Evolutionary conservation across 192 early-diverging fungal genomes (phyloP).

Genomic region (Linnemannia hyalina): DNA sequence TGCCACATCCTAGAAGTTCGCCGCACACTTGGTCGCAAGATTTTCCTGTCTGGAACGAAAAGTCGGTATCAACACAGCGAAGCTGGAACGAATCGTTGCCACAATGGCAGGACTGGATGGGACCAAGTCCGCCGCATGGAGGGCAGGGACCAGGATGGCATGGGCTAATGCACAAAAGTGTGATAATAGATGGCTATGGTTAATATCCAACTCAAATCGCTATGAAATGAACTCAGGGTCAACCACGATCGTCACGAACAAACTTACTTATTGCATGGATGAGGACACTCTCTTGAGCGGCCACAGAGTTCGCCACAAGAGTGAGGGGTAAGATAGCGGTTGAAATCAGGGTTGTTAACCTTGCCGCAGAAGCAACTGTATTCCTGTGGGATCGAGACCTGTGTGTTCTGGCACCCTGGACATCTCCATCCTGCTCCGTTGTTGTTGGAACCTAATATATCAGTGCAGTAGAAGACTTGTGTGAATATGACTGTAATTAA

Average conservation of each 20-base stretch:
- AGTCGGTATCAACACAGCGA: slow-evolving; percentile 82
- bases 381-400: slow-evolving; percentile 73
- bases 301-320: slow-evolving; percentile 88
- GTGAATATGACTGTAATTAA: background rate
- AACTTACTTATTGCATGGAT: slow-evolving; percentile 78
- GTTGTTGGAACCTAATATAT: slow-evolving; percentile 47
- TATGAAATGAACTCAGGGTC: background rate
- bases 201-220: background rate
- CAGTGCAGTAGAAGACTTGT: background rate
- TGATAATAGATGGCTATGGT: background rate
- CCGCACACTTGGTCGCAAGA: slow-evolving; percentile 82
- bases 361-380: slow-evolving; percentile 93
- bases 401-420: slow-evolving; percentile 89
- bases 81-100: slow-evolving; percentile 75
- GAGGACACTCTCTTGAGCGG: slow-evolving; percentile 74
- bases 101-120: slow-evolving; percentile 86
- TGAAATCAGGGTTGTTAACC: slow-evolving; percentile 73
- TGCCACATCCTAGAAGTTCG: slow-evolving; percentile 77
- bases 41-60: slow-evolving; percentile 67
- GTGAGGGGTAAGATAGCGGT: slow-evolving; percentile 81
- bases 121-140: slow-evolving; percentile 87
- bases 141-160: slow-evolving; percentile 97
- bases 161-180: slow-evolving; percentile 51
- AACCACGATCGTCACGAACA: background rate
- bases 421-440: slow-evolving; percentile 80